Base-by-base conservation (phyloP, 2,329 filamentous ascomycete genomes). In the Microdochium nivale region DNA sequence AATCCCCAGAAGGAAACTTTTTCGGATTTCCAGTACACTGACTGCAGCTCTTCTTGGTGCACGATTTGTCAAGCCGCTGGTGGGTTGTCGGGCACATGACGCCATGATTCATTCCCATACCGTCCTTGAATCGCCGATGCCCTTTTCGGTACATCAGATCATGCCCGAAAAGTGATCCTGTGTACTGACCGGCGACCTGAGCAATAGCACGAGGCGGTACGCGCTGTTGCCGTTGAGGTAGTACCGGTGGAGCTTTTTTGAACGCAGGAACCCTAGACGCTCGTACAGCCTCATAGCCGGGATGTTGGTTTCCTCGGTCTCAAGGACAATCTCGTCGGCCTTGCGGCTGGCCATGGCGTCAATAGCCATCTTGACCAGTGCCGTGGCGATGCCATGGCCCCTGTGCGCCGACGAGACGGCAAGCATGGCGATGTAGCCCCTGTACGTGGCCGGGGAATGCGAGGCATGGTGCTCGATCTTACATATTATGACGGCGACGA, bases 341-440 rank as follows among this genome's bases (percentile, higher is more conserved):
- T 88, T 79, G 49, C 86, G 79, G 52, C 81, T 79, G 11, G 83
- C 81, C 94, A 99, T 99, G 56, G 87, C 86, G 59, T 96, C 90
- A 56, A 99, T 91, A 21, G 91, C 90, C 75, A 83, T 84, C 56
- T 86, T 82, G n/a, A 99, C 94, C 10, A 99, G 77, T 40, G 84
- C 84, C 0, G 90, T 96, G 1, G 88, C 94, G 53, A 99, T 90
- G 1, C 94, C 92, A 56, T 84, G 81, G 5, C 91, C 90, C 23
- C 94, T 84, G 62, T 89, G 86, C 25, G 83, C 74, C 37, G 89
- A 83, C 44, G 85, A 82, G 4, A 96, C 91, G n/a, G 94, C 94
- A 43, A 99, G 79, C 94, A 99, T 99, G 63, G 94, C 94, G 60
- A 99, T 97, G 71, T 99, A 99, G 52, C 94, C 94, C 56, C 94